These are phyloP conservation scores for Cetraspora pellucida DNA, from an alignment of 192 early-diverging fungal genomes.

Conservation along the genomic window DNA sequence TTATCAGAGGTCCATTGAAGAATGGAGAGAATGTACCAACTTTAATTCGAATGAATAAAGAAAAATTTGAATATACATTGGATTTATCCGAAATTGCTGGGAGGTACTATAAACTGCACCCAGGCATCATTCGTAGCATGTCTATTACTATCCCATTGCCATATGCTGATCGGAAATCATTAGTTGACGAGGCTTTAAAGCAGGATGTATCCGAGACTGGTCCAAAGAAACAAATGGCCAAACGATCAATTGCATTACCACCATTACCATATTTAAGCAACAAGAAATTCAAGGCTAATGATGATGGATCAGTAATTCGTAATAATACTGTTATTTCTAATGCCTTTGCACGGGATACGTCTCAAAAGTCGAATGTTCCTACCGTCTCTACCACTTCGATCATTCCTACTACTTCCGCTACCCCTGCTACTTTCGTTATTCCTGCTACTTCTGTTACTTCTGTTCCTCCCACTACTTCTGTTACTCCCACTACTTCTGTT, in stretches of 20 bases:
- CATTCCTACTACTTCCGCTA: no score
- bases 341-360: no score
- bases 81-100: conserved; percentile 5
- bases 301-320: no score
- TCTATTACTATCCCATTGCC: neutral
- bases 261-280: neutral
- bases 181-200: neutral
- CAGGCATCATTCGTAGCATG: neutral
- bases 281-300: no score
- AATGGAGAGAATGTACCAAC: neutral
- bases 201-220: neutral
- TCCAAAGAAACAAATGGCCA: neutral
- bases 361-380: no score
- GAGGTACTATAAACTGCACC: neutral
- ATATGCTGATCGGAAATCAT: neutral
- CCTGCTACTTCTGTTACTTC: no score
- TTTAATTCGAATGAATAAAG: neutral
- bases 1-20: neutral
- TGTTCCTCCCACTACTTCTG: no score
- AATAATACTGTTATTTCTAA: no score
- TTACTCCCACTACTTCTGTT: no score
- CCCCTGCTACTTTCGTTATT: no score
- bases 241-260: neutral
- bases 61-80: conserved; percentile 1
- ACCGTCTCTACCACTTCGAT: no score